These are phyloP conservation scores for Pseudonitzschia multiseries DNA, from an alignment of 108 stramenopile genomes.

Conservation along the genomic window DNA sequence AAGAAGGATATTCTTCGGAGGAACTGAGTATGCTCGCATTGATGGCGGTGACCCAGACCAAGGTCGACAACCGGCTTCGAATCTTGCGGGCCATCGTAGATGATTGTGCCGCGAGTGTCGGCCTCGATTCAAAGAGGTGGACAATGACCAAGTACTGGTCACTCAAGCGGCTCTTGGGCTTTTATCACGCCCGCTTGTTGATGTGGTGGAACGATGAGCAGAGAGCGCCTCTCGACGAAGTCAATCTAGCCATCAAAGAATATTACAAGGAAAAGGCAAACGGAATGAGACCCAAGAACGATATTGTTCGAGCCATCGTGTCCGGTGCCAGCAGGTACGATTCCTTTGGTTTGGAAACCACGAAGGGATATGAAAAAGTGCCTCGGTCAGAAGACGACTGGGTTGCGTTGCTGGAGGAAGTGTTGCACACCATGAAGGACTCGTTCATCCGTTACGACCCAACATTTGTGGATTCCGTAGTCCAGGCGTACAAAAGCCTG, in stretches of 20 bases:
- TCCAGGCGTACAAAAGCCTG: conserved; percentile 18
- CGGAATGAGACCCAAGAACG: conserved; percentile 46
- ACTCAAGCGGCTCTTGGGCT: conserved; percentile 58
- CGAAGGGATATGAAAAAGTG: conserved; percentile 17
- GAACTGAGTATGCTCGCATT: conserved; percentile 58
- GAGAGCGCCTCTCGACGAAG: conserved; percentile 56
- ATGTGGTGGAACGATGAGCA: conserved; percentile 77
- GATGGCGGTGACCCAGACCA: conserved; percentile 53
- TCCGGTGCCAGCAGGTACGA: conserved; percentile 12
- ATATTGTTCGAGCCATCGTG: conserved; percentile 21
- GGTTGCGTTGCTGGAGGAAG: conserved; percentile 18
- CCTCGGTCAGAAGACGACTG: conserved; percentile 19
- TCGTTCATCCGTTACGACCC: conserved; percentile 22
- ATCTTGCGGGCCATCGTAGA: conserved; percentile 56
- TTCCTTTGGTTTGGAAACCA: background rate
- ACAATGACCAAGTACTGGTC: conserved; percentile 59
- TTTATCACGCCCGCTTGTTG: conserved; percentile 58
- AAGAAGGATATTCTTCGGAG: conserved; percentile 57
- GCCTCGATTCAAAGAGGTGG: conserved; percentile 49
- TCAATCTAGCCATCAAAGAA: conserved; percentile 59
- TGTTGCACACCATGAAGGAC: conserved; percentile 10
- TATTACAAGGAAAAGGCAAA: conserved; percentile 35
- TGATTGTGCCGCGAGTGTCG: conserved; percentile 46
- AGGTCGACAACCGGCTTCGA: conserved; percentile 52
- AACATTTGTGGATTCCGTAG: conserved; percentile 24